Conservation (phyloP, 441 rosid genomes). For the Croton laevigatus region DNA sequence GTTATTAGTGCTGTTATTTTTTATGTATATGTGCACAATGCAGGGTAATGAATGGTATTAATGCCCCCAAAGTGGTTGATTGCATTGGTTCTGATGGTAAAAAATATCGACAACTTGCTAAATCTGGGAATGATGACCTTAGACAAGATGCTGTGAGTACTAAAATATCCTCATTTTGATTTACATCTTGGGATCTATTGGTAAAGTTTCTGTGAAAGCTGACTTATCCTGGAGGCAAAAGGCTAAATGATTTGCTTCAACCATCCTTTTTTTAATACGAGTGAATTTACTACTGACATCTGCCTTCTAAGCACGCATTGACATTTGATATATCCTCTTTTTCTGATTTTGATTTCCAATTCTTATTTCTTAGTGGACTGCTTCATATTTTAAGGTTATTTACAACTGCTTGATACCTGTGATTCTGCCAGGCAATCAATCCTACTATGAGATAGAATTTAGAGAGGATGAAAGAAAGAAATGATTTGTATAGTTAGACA, state of each 20-base stretch:
- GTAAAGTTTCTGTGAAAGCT: background rate
- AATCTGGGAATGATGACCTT: slow-evolving; percentile 98
- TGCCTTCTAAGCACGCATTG: background rate
- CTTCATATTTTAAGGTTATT: too few relatives aligned
- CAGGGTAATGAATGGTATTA: slow-evolving; percentile 97
- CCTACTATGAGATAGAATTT: background rate
- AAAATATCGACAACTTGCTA: slow-evolving; percentile 89
- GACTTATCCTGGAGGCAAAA: background rate
- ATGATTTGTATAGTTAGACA: background rate
- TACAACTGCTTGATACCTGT: too few relatives aligned
- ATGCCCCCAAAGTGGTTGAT: slow-evolving; percentile 96
- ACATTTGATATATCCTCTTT: background rate
- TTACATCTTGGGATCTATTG: background rate
- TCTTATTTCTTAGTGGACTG: background rate
- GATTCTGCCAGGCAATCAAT: background rate
- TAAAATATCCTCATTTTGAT: slow-evolving; percentile 5
- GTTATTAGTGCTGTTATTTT: slow-evolving; percentile 18
- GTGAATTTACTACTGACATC: background rate
- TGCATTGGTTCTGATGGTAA: slow-evolving; percentile 94
- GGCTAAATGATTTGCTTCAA: background rate
- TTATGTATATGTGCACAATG: slow-evolving; percentile 26
- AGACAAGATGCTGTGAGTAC: slow-evolving; percentile 98
- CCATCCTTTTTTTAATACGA: background rate
- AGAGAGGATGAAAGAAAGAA: background rate
- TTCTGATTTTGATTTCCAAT: background rate